Evolutionary conservation across 352 stramenopile species (phyloP), one percentile per base, ranked within the genome.

Genomic region (Globisporangium iwayamae): DNA sequence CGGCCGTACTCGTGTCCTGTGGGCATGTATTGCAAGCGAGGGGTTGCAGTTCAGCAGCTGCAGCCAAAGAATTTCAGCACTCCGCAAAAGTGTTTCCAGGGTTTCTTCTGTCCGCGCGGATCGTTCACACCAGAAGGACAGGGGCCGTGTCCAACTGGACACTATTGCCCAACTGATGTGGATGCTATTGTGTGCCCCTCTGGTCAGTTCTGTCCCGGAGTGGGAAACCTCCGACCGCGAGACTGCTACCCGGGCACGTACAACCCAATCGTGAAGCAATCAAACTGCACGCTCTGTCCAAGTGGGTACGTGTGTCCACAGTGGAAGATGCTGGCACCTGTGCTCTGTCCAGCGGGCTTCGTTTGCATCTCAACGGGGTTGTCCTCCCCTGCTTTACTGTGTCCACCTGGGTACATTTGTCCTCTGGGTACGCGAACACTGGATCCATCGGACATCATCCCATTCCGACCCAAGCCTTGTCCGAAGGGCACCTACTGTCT

Each of bases 21-120:
- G 16, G 96, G 96, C 9, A 89, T 75, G 22, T 99, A 96, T 67
- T 99, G 97, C 73, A 75, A 83, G 8, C 78, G 87, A 36, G 97
- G 97, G 13, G 93, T 96, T 34, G 72, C 83, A 4, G 78, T 68
- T 6, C 75, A 83, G 39, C 69, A 89, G 34, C 34, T 85, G 28
- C 48, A 82, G 11, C 56, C 85, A 22, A 87, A 78, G 34, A 98
- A 99, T 71, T 99, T 96, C 69, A 94, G 81, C 55, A 94, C 93
- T 8, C 97, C 97, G 43, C 97, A 99, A 65, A 82, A 75, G 47
- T 99, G 97, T 60, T 98, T 98, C 63, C 70, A 87, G 43, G 97
- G 97, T 0, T 98, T 98, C 70, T 99, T 99, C 68, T 99, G 97
- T 75, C 93, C 97, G 0, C 79, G 85, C 28, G 95, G 94, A 28